A percentile compares a stretch with the other conserved stretches of the same genome.
Evolutionary conservation across 2,329 filamentous ascomycete genomes (phyloP).

Genomic region (Tolypocladium endophyticum): DNA sequence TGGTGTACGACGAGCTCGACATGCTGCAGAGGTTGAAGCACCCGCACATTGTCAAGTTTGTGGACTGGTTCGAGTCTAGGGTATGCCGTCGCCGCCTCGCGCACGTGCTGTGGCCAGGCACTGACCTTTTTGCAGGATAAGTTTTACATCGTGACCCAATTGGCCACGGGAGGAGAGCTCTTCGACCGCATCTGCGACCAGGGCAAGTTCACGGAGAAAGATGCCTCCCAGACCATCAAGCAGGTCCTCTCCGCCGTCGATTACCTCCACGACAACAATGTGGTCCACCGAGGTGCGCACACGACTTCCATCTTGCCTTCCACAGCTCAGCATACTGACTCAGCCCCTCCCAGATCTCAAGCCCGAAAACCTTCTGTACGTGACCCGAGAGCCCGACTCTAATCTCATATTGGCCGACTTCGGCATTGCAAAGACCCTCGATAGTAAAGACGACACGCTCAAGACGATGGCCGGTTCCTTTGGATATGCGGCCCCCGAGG

Average conservation of each 20-base stretch:
- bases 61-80: constrained; percentile 98
- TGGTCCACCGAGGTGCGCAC: constrained; percentile 77
- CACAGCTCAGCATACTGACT: background rate
- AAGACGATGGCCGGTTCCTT: constrained; percentile 99
- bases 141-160: constrained; percentile 97
- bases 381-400: constrained; percentile 66
- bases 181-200: constrained; percentile 98
- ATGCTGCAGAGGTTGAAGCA: constrained; percentile 88
- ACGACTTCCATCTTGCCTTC: background rate
- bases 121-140: constrained; percentile 59
- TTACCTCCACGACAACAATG: constrained; percentile 88
- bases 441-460: constrained; percentile 79
- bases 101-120: background rate
- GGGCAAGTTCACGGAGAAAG: constrained; percentile 97
- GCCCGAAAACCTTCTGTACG: constrained; percentile 93
- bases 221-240: constrained; percentile 89
- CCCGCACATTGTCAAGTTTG: constrained; percentile 91
- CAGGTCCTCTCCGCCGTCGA: constrained; percentile 89
- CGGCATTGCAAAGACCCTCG: constrained; percentile 96
- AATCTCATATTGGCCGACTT: constrained; percentile 93
- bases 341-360: constrained; percentile 62
- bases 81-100: constrained; percentile 36
- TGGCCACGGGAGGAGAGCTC: constrained; percentile 90
- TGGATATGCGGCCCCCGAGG: constrained; percentile 92
- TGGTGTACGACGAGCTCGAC: constrained; percentile 95